phyloP scores from a whole-genome alignment of 345 rosid species.

The Citrus glauca region DNA sequence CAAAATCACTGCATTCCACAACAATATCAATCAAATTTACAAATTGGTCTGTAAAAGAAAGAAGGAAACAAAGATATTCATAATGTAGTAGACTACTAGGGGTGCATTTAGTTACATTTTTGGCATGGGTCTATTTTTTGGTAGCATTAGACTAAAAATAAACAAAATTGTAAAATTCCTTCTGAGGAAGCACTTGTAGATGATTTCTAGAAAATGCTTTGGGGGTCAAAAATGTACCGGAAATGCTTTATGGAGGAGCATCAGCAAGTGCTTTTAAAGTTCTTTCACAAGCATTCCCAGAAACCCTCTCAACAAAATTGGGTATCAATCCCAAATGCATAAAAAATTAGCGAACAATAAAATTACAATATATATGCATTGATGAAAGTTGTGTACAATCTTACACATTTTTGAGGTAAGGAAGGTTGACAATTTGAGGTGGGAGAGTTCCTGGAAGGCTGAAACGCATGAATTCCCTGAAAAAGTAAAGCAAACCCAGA shows the following conservation, averaged over 20 bases:
- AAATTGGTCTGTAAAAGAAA: not conserved
- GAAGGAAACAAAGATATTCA: not conserved
- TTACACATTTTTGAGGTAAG: constrained; percentile 50
- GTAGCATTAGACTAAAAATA: not conserved
- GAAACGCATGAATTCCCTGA: constrained; percentile 40
- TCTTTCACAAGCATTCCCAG: not conserved
- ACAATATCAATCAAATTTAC: not conserved
- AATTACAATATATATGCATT: not conserved
- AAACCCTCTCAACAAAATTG: not conserved
- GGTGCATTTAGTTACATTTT: not conserved
- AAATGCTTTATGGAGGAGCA: not conserved
- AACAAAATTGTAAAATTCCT: not conserved
- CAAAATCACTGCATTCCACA: constrained; percentile 47
- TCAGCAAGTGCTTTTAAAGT: not conserved
- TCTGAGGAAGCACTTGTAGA: not conserved
- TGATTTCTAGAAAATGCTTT: not conserved
- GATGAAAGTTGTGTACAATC: not conserved
- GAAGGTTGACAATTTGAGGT: constrained; percentile 52
- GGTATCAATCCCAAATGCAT: not conserved
- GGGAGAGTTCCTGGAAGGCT: constrained; percentile 75
- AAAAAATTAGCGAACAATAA: not conserved
- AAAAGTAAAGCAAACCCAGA: constrained; percentile 8
- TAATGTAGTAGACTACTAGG: not conserved
- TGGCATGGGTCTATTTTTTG: not conserved
- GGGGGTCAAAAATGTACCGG: not conserved